Base-by-base conservation (phyloP, 1,284 basidiomycete genomes). In the Cryptococcus sp. region DNA sequence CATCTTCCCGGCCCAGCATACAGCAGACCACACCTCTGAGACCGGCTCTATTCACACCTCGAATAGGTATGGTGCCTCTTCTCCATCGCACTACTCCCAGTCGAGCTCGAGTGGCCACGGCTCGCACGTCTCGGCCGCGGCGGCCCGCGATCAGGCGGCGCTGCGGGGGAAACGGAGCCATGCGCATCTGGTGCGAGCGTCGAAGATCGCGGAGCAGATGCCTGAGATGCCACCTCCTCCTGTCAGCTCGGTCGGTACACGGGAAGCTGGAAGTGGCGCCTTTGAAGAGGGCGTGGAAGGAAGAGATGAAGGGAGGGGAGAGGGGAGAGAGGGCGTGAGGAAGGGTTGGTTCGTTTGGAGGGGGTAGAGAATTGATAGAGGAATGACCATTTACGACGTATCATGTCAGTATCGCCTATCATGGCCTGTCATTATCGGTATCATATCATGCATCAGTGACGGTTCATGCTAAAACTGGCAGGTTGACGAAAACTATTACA, bases 81-180 rank as follows among this genome's bases (percentile, higher is more conserved):
- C 55, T 13, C 20, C 48, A 21, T 49, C 45, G 7, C 44, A 47
- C 21, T 53, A 39, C 11, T 54, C 57, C 2, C 38, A 44, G 23
- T 35, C 18, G 21, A 40, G 49, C 35, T 50, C 36, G 49, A 40
- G 49, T 39, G 16, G 24, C 45, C 45, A 46, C 33, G 18, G 37
- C 15, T 47, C 49, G 4, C 43, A 52, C 11, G 47, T 33, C 2
- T 44, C 46, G 2, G 52, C 53, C 18, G 21, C 50, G 39, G 40
- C 21, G 42, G 21, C 42, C 18, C 24, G 28, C 21, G 42, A 53
- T 21, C 42, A 53, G 18, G 46, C 42, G n/a, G 58, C 39, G 0
- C 18, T 60, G 20, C 44, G 58, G 46, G 54, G 58, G 12, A 46
- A 53, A 36, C 45, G 58, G 51, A 53, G 50, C 47, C 51, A 53